These are phyloP conservation scores for Candida smagusa DNA, from an alignment of 1,139 yeast species.

Conservation along the genomic window DNA sequence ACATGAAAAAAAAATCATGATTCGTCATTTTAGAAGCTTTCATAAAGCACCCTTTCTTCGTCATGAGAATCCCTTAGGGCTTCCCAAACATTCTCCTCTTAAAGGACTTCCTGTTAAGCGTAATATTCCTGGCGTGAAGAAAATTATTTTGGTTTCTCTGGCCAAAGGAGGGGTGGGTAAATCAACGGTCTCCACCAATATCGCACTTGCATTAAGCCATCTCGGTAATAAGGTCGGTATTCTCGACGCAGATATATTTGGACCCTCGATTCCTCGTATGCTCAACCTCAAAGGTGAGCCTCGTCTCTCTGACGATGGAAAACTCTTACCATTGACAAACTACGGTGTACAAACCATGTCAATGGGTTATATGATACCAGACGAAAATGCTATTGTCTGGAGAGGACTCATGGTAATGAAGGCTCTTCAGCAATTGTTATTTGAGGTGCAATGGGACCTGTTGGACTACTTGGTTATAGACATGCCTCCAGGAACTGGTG, in stretches of 20 bases:
- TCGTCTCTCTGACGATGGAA: conserved; percentile 50
- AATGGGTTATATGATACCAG: conserved; percentile 78
- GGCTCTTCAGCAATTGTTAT: conserved; percentile 76
- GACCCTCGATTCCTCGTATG: conserved; percentile 76
- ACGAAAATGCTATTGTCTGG: conserved; percentile 77
- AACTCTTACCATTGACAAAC: conserved; percentile 65
- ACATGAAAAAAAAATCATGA: not conserved
- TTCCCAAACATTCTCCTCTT: conserved; percentile 44
- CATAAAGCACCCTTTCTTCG: no score
- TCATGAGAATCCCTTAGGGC: conserved; percentile 58
- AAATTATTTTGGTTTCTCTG: conserved; percentile 67
- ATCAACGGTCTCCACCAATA: conserved; percentile 59
- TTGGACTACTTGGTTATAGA: conserved; percentile 73
- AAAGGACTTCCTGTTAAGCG: conserved; percentile 55
- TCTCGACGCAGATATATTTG: conserved; percentile 79
- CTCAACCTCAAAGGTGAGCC: conserved; percentile 68
- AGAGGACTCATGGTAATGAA: conserved; percentile 86
- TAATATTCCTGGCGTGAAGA: conserved; percentile 56
- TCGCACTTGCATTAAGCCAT: conserved; percentile 59
- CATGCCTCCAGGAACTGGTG: conserved; percentile 94
- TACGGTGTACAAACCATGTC: conserved; percentile 85
- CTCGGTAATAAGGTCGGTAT: conserved; percentile 63
- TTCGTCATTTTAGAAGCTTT: no score
- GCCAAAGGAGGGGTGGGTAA: conserved; percentile 81
- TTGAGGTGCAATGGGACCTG: conserved; percentile 78